Evolutionary conservation across 2,329 filamentous ascomycete genomes (phyloP).

Genomic region (Fusarium armeniacum): DNA sequence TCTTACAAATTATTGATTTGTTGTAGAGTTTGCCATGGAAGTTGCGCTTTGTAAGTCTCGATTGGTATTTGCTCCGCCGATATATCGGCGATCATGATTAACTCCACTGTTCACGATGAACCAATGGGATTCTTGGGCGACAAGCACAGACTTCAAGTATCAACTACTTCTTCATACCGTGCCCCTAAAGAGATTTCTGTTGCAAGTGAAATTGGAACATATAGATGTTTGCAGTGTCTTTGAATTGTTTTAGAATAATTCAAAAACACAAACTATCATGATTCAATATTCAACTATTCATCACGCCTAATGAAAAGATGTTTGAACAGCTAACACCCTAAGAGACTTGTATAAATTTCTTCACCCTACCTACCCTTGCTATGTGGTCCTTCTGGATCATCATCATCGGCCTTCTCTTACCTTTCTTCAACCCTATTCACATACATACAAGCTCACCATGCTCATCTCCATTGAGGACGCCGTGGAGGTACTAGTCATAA

Average conservation of each 20-base stretch:
- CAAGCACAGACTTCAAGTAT: background rate
- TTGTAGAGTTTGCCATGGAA: background rate
- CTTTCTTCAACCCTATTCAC: background rate
- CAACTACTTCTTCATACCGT: background rate
- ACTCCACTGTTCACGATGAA: background rate
- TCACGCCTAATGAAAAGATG: background rate
- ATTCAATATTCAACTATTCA: background rate
- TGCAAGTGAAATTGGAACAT: too few relatives aligned
- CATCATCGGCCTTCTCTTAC: background rate
- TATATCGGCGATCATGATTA: slow-evolving; percentile 5
- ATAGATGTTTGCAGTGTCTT: background rate
- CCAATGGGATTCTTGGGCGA: background rate
- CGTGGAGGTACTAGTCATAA: background rate
- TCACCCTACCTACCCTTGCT: background rate
- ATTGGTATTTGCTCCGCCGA: slow-evolving; percentile 19
- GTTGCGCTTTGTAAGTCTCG: slow-evolving; percentile 33
- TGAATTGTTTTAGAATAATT: background rate
- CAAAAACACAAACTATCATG: background rate
- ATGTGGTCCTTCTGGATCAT: background rate
- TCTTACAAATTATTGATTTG: slow-evolving; percentile 19
- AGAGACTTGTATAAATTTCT: background rate
- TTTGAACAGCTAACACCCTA: background rate
- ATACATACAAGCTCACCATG: background rate
- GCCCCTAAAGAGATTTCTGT: background rate
- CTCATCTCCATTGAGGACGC: background rate